Evolutionary conservation across 2,329 filamentous ascomycete species (phyloP), one percentile per base, ranked within the genome.

Genomic region (Aspergillus tubingensis): DNA sequence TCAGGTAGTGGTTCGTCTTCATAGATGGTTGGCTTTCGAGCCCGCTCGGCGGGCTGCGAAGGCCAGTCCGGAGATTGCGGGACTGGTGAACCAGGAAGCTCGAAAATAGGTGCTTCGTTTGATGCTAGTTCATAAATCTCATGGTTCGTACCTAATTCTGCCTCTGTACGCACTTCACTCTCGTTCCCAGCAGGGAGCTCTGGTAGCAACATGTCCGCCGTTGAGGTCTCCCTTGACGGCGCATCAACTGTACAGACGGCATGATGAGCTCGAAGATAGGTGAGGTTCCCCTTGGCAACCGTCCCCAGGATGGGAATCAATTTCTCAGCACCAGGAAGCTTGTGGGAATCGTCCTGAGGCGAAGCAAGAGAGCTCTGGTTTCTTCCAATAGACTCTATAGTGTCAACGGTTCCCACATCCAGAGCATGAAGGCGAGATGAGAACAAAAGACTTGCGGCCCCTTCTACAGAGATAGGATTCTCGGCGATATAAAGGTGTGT

Each of bases 401-500:
- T 73, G 65, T 77, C 72, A 21, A 85, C 74, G 2, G 78, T 81
- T 1, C 85, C 85, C 32, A 79, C 77, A 71, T 88, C 85, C 2
- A 88, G 74, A 2, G 84, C 81, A 64, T 85, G 79, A 8, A 88
- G 72, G 32, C 80, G 76, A 55, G 74, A 76, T 7, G 83, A 83
- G 52, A 80, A 74, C 10, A 87, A 67, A 5, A 88, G 74, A 15
- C 80, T 81, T 3, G 81, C 82, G 5, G 85, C 73, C 0, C 84
- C 85, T 68, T 86, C 83, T 0, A 84, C 79, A 1, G 83, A 85
- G 5, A 88, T 69, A 3, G 74, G 66, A 59, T 88, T 88, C 7
- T 80, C 79, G 3, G 85, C 79, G 13, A 88, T 79, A 66, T 85
- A 86, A 2, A 88, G 73, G 72, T 88, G 85, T 0, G 85, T 87